A percentile compares a stretch with the other conserved stretches of the same genome.
Evolutionary conservation across 2,329 filamentous ascomycete genomes (phyloP).

Genomic region (Corynespora cassiicola): DNA sequence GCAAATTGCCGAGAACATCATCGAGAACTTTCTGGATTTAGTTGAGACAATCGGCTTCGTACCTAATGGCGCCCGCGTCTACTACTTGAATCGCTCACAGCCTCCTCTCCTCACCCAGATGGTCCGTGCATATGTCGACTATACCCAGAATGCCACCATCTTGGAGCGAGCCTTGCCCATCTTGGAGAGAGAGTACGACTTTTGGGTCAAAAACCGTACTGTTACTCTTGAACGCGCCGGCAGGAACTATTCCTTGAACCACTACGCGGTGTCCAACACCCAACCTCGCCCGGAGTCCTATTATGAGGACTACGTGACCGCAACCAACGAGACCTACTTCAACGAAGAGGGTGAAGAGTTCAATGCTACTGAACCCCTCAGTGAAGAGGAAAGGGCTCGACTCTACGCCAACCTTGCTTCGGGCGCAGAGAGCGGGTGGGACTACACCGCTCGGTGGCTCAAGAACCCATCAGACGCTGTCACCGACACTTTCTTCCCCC

Average conservation of each 20-base stretch:
- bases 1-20: slow-evolving; percentile 69
- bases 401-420: slow-evolving; percentile 70
- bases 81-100: slow-evolving; percentile 73
- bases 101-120: slow-evolving; percentile 71
- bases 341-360: slow-evolving; percentile 65
- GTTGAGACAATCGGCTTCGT: slow-evolving; percentile 70
- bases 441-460: slow-evolving; percentile 68
- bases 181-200: slow-evolving; percentile 68
- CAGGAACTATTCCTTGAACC: slow-evolving; percentile 63
- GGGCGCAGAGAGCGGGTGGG: slow-evolving; percentile 71
- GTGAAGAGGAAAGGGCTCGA: slow-evolving; percentile 57
- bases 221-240: slow-evolving; percentile 57
- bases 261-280: slow-evolving; percentile 68
- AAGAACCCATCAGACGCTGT: slow-evolving; percentile 64
- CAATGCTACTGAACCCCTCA: slow-evolving; percentile 58
- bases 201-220: slow-evolving; percentile 68
- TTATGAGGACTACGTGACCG: slow-evolving; percentile 69
- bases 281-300: slow-evolving; percentile 73
- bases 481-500: slow-evolving; percentile 68
- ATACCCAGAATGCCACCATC: slow-evolving; percentile 68
- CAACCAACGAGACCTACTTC: slow-evolving; percentile 70
- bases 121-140: slow-evolving; percentile 68
- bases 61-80: slow-evolving; percentile 71
- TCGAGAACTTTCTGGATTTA: slow-evolving; percentile 73
- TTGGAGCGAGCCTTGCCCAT: slow-evolving; percentile 67